Conservation (phyloP, 805 yeast genomes). For the Candida dendrica region DNA sequence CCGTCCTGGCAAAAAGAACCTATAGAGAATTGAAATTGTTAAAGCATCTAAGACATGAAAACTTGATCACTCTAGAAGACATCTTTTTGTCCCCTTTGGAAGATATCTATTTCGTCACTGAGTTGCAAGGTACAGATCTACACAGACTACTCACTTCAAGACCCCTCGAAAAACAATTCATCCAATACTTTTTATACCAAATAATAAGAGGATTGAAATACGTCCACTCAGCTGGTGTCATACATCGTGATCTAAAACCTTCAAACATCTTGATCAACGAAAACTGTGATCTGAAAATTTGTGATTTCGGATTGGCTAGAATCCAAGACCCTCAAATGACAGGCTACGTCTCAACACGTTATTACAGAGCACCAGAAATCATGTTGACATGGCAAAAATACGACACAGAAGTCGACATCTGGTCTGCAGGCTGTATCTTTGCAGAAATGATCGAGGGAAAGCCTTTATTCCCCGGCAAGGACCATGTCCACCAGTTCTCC, state of each 20-base stretch:
- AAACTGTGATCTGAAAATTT: conserved; percentile 84
- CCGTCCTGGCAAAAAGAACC: conserved; percentile 93
- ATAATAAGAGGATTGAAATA: conserved; percentile 84
- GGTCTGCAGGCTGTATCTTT: conserved; percentile 97
- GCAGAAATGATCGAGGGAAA: conserved; percentile 97
- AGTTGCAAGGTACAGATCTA: conserved; percentile 92
- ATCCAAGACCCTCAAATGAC: conserved; percentile 99
- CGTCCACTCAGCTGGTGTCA: conserved; percentile 88
- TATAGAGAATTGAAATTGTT: conserved; percentile 90
- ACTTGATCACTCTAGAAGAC: conserved; percentile 86
- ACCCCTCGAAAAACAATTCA: conserved; percentile 92
- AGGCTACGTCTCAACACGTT: conserved; percentile 92
- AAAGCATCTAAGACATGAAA: conserved; percentile 92
- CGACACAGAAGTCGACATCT: conserved; percentile 92
- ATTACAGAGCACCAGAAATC: conserved; percentile 96
- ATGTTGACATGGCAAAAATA: conserved; percentile 99
- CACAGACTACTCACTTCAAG: conserved; percentile 87
- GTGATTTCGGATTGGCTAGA: conserved; percentile 93
- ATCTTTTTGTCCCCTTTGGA: conserved; percentile 91
- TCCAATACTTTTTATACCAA: conserved; percentile 94
- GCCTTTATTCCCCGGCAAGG: conserved; percentile 96
- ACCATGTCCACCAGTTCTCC: conserved; percentile 96
- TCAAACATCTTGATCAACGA: conserved; percentile 79
- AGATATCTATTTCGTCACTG: conserved; percentile 94
- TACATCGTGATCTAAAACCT: conserved; percentile 85